Conservation (phyloP, 306 rosid genomes). For the Cucumis melo region DNA sequence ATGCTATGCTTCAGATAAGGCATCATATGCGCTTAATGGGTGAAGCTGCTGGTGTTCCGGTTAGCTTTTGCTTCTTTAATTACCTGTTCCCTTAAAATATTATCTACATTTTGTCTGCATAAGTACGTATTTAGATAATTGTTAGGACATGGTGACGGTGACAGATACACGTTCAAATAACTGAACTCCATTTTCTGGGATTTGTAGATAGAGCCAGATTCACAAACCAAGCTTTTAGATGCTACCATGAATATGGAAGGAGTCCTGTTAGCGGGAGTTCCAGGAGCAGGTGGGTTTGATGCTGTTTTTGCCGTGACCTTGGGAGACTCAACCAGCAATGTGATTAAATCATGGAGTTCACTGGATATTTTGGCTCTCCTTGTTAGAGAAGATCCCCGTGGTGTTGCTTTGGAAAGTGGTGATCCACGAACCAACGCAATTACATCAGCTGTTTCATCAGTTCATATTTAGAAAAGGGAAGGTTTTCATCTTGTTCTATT, state of each 20-base stretch:
- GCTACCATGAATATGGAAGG: slow-evolving; percentile 89
- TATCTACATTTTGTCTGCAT: background rate
- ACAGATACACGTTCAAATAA: background rate
- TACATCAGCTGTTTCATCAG: slow-evolving; percentile 58
- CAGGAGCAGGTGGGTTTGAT: slow-evolving; percentile 98
- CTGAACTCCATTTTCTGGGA: slow-evolving; percentile 5
- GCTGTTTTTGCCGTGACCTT: slow-evolving; percentile 78
- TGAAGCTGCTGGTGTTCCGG: slow-evolving; percentile 92
- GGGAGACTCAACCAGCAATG: slow-evolving; percentile 48
- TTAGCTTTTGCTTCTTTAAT: slow-evolving; percentile 25
- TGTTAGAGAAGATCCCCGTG: slow-evolving; percentile 91
- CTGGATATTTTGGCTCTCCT: slow-evolving; percentile 64
- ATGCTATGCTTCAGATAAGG: slow-evolving; percentile 74
- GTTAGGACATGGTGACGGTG: background rate
- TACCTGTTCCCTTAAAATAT: background rate
- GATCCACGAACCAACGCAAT: slow-evolving; percentile 70
- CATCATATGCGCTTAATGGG: slow-evolving; percentile 77
- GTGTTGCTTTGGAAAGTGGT: slow-evolving; percentile 60
- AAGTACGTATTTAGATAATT: background rate
- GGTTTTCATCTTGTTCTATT: background rate
- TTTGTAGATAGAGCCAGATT: slow-evolving; percentile 81
- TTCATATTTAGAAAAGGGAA: slow-evolving; percentile 24
- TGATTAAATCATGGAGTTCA: slow-evolving; percentile 45
- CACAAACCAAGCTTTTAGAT: slow-evolving; percentile 76
- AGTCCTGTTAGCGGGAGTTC: slow-evolving; percentile 89